phyloP scores from a whole-genome alignment of 768 basidiomycete genomes.

The Xerocomus potaroensis region DNA sequence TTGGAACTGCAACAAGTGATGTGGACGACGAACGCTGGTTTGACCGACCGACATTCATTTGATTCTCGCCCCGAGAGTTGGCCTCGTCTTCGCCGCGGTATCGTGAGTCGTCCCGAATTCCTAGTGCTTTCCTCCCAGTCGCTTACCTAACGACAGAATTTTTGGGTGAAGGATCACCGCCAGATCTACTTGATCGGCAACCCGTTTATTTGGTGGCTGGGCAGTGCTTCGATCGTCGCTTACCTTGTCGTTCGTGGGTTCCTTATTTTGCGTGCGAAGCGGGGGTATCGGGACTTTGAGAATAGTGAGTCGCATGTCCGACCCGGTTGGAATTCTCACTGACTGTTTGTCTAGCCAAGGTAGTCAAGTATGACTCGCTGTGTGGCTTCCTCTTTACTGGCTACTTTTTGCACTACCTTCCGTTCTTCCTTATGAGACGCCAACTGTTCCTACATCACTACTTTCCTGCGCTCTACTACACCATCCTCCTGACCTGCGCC shows the following conservation, averaged over 20 bases:
- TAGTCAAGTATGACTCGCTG: constrained; percentile 87
- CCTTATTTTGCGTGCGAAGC: constrained; percentile 82
- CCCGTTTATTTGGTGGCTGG: constrained; percentile 88
- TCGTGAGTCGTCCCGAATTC: constrained; percentile 53
- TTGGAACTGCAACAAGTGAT: constrained; percentile 88
- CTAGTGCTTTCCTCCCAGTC: background rate
- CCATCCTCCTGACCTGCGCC: constrained; percentile 70
- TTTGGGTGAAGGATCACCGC: constrained; percentile 96
- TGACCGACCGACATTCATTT: constrained; percentile 92
- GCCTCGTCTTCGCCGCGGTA: constrained; percentile 90
- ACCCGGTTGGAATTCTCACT: background rate
- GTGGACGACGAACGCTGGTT: constrained; percentile 95
- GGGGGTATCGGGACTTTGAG: constrained; percentile 90
- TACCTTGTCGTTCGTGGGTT: constrained; percentile 72
- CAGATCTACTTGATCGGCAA: constrained; percentile 97
- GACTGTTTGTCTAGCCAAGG: constrained; percentile 53
- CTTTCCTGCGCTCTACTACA: constrained; percentile 93
- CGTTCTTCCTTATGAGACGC: constrained; percentile 96
- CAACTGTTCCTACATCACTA: constrained; percentile 99
- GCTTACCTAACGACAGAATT: constrained; percentile 56
- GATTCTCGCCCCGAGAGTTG: constrained; percentile 92
- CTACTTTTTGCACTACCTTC: constrained; percentile 91
- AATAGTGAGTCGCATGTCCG: constrained; percentile 56
- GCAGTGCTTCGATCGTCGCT: constrained; percentile 61
- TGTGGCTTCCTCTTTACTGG: constrained; percentile 91